Evolutionary conservation across 2,329 filamentous ascomycete genomes (phyloP), one percentile per base, ranked within the genome.

Genomic region (Diaporthe australafricana): DNA sequence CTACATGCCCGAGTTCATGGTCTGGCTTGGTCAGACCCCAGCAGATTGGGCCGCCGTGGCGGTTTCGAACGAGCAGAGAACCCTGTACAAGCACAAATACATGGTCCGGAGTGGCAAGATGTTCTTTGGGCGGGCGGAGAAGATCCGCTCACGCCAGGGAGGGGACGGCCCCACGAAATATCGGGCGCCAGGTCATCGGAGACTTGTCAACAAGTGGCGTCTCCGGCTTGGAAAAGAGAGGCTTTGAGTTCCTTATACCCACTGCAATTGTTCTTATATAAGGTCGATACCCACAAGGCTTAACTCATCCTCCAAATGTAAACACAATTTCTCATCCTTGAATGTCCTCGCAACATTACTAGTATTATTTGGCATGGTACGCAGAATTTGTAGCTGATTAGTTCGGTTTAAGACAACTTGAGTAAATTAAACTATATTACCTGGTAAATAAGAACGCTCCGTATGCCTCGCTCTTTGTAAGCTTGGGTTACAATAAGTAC

Each of bases 41-140:
- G 40, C 40, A 6, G 8, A 45, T 32, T 62, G 25, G 57, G 25
- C 40, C 5, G 40, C 17, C 5, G 56, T 47, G 25, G 20, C 4
- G 3, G 6, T 62, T 32, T 62, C 57, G 11, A 6, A 47, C 8
- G 27, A 30, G 40, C 25, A 62, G 57, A 62, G 22, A 5, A 22
- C 16, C 17, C 40, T 62, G 25, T 32, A 62, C 25, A 22, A 16
- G 57, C 47, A 16, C 25, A 62, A 62, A 8, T n/a, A 47, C 9
- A 47, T 62, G 57, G 17, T 12, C 42, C 40, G 25, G 40, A 62
- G 57, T 32, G 40, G 57, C 40, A 62, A 62, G 40, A 62, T 62
- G 56, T 62, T 45, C 32, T 60, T 62, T 30, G 56, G 56, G 25
- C 22, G 56, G 38, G 56, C 56, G 11, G 56, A 62, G 25, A 62